These are phyloP conservation scores for Actinidia polygama DNA, from an alignment of 179 eudicot genomes.

Conservation along the genomic window DNA sequence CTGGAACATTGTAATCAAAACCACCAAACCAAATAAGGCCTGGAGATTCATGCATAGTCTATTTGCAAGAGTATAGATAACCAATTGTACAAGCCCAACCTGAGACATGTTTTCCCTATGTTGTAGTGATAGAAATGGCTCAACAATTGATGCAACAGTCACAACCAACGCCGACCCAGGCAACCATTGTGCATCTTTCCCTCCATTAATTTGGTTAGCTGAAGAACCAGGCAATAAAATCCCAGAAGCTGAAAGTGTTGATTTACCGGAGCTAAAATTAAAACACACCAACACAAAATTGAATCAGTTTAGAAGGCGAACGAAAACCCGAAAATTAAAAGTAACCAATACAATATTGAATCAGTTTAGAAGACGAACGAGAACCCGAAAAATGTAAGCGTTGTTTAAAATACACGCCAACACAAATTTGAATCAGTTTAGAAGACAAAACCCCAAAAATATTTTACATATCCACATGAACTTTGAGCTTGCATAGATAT, in stretches of 20 bases:
- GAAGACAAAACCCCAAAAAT: not conserved
- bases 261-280: slow-evolving; percentile 67
- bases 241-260: slow-evolving; percentile 92
- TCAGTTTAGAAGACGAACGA: too few relatives aligned
- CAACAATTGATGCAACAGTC: slow-evolving; percentile 86
- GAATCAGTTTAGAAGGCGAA: slow-evolving; percentile 14
- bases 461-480: not conserved
- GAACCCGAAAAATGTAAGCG: too few relatives aligned
- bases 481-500: slow-evolving; percentile 20
- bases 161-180: slow-evolving; percentile 54
- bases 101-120: too few relatives aligned
- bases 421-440: not conserved
- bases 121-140: slow-evolving; percentile 47
- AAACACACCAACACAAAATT: not conserved
- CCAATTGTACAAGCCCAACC: not conserved
- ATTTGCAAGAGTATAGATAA: too few relatives aligned
- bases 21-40: not conserved
- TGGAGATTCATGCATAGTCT: too few relatives aligned
- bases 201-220: slow-evolving; percentile 22
- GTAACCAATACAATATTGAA: too few relatives aligned
- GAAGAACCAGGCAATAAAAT: slow-evolving; percentile 59
- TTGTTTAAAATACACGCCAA: not conserved
- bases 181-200: slow-evolving; percentile 10
- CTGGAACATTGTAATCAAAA: too few relatives aligned
- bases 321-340: too few relatives aligned